Base-by-base conservation (phyloP, 2,329 filamentous ascomycete species). In the Fusarium nematophilum region DNA sequence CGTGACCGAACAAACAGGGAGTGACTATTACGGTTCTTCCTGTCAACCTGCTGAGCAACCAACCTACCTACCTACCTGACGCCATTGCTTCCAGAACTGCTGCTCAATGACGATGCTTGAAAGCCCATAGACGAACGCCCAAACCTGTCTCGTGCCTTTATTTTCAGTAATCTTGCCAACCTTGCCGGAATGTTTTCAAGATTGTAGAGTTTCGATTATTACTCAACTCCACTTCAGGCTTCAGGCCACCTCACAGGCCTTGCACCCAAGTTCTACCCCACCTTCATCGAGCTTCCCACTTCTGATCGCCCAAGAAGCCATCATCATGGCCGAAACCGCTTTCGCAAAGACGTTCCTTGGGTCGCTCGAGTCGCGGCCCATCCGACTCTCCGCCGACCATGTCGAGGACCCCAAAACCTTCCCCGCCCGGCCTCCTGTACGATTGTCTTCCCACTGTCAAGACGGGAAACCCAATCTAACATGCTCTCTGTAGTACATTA, bases 301-400 rank as follows among this genome's bases (percentile, higher is more conserved):
- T 13, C 26, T 31, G 26, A 30, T 29, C 37, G 42, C 29, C 18
- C 17, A 53, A 47, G 47, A 62, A 40, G 44, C 57, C 54, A 50
- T 62, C 71, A 73, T 57, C 64, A 93, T 93, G 90, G 83, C 90
- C n/a, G 93, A 97, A 83, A 78, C 93, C 57, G 80, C 87, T 44
- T 98, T 97, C 75, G 90, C 92, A 67, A 92, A 90, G 77, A 83
- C 86, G 26, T 97, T 96, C 76, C 87, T 99, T 66, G 81, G 88
- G 46, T 85, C 87, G 17, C 86, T 98, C 60, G 92, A 96, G 77
- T 85, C 87, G 57, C 88, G 89, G 43, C 90, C 93, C 7, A 76
- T 88, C 68, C 96, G 93, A 81, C 85, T 98, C 62, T 87, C 90
- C n/a, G 82, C 91, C 63, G 92, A 98, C 75, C 90, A 97, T 86